Base-by-base conservation (phyloP, 2,329 filamentous ascomycete genomes). In the Aspergillus sp. region DNA sequence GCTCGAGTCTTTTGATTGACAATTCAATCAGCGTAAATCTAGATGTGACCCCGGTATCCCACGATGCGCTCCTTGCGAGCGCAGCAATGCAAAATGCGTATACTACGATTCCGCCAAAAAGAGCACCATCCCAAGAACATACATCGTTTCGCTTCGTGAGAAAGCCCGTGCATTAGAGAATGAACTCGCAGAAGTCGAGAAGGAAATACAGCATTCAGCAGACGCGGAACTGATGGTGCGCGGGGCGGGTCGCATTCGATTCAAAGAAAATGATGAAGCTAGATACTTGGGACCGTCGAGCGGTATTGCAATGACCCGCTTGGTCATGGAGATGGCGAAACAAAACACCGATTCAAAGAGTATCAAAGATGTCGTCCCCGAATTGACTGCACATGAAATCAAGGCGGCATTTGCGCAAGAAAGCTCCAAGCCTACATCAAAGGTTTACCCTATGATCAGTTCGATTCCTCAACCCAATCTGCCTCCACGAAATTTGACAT, bases 261-360 rank as follows among this genome's bases (percentile, higher is more conserved):
- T 97, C 41, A 83, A 86, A 58, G 88, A 91, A 57, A 83, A 84
- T 44, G 89, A 95, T 63, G 91, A 96, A 67, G 83, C 88, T 11
- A 87, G 91, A 50, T 97, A 93, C 62, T 74, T 98, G 3, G 93
- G 93, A 0, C 88, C 93, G 3, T 95, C 90, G 39, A 97, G 91
- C 64, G 93, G 91, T 47, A 95, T 96, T 58, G 88, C 90, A 60
- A 95, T 97, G 73, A 95, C 90, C 9, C 83, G 91, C 28, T 77
- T 97, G 54, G 84, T 98, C 8, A 96, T 98, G 86, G 90, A 96
- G 64, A 83, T 95, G 67, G 91, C 91, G 42, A 97, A 95, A 70
- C 85, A 90, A 50, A 95, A 91, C 59, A 94, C 90, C 27, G 86
- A 93, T 58, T 86, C 89, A 5, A 88, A 90, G 65, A 89, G 85